Evolutionary conservation across 129 eudicot genomes (phyloP), one percentile per base, ranked within the genome.

Genomic region (Escallonia rubra): DNA sequence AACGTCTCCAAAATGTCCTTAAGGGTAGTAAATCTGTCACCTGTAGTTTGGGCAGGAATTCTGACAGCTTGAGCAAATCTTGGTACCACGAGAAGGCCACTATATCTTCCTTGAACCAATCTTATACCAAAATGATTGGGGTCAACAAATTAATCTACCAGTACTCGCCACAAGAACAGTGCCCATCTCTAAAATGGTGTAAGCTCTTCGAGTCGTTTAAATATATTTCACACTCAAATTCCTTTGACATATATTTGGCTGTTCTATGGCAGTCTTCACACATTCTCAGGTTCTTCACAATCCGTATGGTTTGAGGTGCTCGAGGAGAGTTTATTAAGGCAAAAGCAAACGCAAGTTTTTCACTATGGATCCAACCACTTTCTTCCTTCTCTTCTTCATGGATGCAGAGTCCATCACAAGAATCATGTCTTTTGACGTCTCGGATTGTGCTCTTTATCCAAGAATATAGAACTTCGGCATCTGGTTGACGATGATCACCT

Each of bases 91-190:
- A 23, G 1, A 23, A 23, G 34, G 34, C 34, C 34, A 23, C 34
- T 23, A 23, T 23, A 23, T 23, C 34, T 23, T 23, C 34, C 34
- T 23, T 23, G 34, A 23, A 23, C 34, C 34, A 23, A 23, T 23
- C 34, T 23, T 23, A 23, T 23, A 23, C 34, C 34, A 23, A 23
- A 23, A 23, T 23, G 34, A 0, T 23, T 23, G 34, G 34, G 34
- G 34, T 23, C 34, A 23, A 23, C 34, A 23, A 23, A 23, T 23
- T 23, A 23, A 52, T 12, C 79, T 86, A 86, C 92, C 92, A 86
- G 50, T 86, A 86, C 59, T 82, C 87, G 45, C 72, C 76, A 73
- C 91, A 85, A 41, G 91, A 85, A 68, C 91, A 85, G 3, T 14
- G 55, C 46, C 92, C 92, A 44, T 77, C 62, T 55, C 51, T 79